A percentile compares a stretch with the other conserved stretches of the same genome.
Conservation (phyloP, 169 alveolate genomes). For the Pseudocohnilembus persalinus region DNA sequence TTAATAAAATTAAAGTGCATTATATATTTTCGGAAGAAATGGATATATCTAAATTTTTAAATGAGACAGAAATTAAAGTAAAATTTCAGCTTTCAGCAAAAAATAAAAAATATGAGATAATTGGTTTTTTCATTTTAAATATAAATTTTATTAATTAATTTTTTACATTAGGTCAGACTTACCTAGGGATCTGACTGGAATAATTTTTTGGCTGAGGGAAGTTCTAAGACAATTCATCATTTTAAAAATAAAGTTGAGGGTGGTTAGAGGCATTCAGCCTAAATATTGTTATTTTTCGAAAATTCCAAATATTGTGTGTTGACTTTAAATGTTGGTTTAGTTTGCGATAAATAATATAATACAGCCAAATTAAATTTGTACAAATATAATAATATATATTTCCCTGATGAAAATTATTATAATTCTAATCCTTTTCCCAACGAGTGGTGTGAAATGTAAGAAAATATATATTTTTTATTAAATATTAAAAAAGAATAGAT, state of each 20-base stretch:
- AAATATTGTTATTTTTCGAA: constrained; percentile 60
- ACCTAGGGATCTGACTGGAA: constrained; percentile 67
- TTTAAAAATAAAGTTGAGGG: constrained; percentile 44
- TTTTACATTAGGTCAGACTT: constrained; percentile 34
- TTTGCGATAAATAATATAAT: constrained; percentile 55
- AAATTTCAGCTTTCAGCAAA: not conserved
- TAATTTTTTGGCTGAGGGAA: constrained; percentile 60
- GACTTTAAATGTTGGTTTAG: constrained; percentile 53
- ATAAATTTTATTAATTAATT: too few species aligned
- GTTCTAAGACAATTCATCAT: constrained; percentile 59
- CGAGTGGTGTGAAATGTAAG: constrained; percentile 64
- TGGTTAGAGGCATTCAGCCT: constrained; percentile 40
- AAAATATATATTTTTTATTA: too few species aligned
- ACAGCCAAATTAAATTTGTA: constrained; percentile 60
- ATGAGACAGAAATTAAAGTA: constrained; percentile 56
- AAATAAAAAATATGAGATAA: too few species aligned
- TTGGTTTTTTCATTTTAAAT: too few species aligned
- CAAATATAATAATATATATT: constrained; percentile 52
- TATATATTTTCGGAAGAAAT: constrained; percentile 59
- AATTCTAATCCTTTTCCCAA: constrained; percentile 66
- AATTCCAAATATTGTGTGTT: constrained; percentile 46
- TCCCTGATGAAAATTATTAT: constrained; percentile 67
- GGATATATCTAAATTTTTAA: constrained; percentile 53
- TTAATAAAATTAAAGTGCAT: constrained; percentile 58
- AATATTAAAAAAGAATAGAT: not conserved